phyloP scores from a whole-genome alignment of 129 eudicot genomes.

The Arctium lappa region DNA sequence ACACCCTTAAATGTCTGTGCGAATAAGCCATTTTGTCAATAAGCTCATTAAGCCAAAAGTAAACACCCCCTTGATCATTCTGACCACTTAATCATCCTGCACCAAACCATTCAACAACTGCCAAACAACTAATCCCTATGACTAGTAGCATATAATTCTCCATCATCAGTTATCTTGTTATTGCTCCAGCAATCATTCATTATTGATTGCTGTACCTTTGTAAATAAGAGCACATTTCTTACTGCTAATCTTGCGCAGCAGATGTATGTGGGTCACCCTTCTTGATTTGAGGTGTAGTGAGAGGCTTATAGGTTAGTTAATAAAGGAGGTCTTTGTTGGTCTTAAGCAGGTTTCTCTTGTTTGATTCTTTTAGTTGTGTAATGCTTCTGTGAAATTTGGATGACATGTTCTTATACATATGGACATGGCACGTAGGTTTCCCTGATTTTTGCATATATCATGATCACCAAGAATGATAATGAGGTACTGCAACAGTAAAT shows the following conservation, averaged over 20 bases:
- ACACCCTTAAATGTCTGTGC: too few species aligned
- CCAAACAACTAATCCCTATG: not conserved
- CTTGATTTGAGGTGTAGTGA: not conserved
- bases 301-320: not conserved
- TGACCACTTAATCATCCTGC: too few species aligned
- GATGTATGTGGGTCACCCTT: not conserved
- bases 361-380: not conserved
- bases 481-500: not conserved
- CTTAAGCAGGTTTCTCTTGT: not conserved
- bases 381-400: not conserved
- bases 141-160: not conserved
- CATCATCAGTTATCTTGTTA: not conserved
- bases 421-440: not conserved
- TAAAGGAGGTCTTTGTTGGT: not conserved
- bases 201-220: not conserved
- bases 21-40: too few species aligned
- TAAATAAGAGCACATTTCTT: too few species aligned
- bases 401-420: not conserved
- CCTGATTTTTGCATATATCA: not conserved
- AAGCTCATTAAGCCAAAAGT: too few species aligned
- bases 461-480: not conserved
- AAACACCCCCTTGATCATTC: too few species aligned
- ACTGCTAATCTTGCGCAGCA: too few species aligned
- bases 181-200: not conserved
- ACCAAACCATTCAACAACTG: too few species aligned